Base-by-base conservation (phyloP, 352 stramenopile genomes). In the Globisporangium apiculatum region DNA sequence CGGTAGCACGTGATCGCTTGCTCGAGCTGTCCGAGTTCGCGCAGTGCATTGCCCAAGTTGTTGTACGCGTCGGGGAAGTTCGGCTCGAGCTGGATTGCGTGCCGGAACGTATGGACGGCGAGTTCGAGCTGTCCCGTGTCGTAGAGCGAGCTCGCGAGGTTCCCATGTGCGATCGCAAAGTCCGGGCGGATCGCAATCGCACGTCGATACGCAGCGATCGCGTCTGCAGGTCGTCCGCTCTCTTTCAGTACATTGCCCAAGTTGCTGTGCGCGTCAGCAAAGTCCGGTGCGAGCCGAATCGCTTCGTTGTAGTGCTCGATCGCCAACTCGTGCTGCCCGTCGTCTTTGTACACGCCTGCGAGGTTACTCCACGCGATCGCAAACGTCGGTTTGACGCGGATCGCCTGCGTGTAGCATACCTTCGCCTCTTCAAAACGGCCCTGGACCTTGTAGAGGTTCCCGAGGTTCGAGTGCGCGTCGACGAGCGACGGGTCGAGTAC, bases 61-160 rank as follows among this genome's bases (percentile, higher is more conserved):
- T 98, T 98, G 73, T 95, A 96, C 0, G 90, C 93, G 63, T 98
- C 89, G 0, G 89, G 87, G 48, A 97, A 97, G 62, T 97, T 96
- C 3, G 90, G 88, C 55, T 96, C 89, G 11, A 97, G 75, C 59
- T 96, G 86, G 48, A 98, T 94, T 0, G 93, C 92, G 46, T 95
- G 86, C 5, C 87, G 78, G 69, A 97, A 97, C 2, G 86, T 91
- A 38, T 82, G 69, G 41, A 97, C 87, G 0, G 91, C 91, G 24
- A 85, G 60, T 31, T 93, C 75, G 31, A 97, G 71, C 35, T 97
- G 76, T 1, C 87, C 84, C 0, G 78, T 71, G 51, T 97, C 91
- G 55, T 94, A 97, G 64, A 95, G 96, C 61, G 85, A 91, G 56
- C 81, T 93, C 40, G 89, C 91, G 7, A 97, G 73, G 64, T 98